phyloP scores from a whole-genome alignment of 164 flowering plant genomes.

The Echeveria elegans region DNA sequence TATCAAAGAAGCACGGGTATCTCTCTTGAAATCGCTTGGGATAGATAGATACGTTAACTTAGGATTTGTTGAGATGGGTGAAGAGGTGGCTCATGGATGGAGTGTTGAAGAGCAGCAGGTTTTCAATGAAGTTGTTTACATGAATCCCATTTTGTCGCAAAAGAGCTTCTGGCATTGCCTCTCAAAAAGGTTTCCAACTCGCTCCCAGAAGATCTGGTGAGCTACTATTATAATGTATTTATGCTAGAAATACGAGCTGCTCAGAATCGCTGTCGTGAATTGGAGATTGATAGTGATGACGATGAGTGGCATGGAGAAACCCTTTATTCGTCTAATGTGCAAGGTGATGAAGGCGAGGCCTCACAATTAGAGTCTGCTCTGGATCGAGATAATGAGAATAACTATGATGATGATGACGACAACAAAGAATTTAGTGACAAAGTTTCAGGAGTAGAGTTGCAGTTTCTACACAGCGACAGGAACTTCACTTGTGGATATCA shows the following conservation, averaged over 20 bases:
- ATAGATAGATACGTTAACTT: slow-evolving; percentile 30
- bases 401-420: slow-evolving; percentile 6
- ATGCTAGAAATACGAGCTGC: slow-evolving; percentile 53
- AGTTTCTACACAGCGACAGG: neutral
- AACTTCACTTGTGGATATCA: neutral
- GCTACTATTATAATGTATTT: slow-evolving; percentile 78
- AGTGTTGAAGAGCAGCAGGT: slow-evolving; percentile 47
- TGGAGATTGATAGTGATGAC: slow-evolving; percentile 21
- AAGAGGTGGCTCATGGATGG: slow-evolving; percentile 52
- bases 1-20: slow-evolving; percentile 44
- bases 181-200: slow-evolving; percentile 32
- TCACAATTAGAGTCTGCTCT: slow-evolving; percentile 1
- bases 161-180: slow-evolving; percentile 55
- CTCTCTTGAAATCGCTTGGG: slow-evolving; percentile 35
- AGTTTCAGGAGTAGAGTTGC: neutral
- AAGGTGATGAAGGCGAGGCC: neutral
- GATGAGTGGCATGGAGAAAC: slow-evolving; percentile 16
- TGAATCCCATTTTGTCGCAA: slow-evolving; percentile 45
- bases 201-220: slow-evolving; percentile 49
- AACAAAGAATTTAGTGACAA: neutral
- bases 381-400: slow-evolving; percentile 1
- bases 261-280: slow-evolving; percentile 44
- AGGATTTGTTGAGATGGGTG: slow-evolving; percentile 71
- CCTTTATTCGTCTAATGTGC: neutral
- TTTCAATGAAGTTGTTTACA: slow-evolving; percentile 46